These are phyloP conservation scores for Epichloe hybrida DNA, from an alignment of 2,329 filamentous ascomycete genomes.

Conservation along the genomic window DNA sequence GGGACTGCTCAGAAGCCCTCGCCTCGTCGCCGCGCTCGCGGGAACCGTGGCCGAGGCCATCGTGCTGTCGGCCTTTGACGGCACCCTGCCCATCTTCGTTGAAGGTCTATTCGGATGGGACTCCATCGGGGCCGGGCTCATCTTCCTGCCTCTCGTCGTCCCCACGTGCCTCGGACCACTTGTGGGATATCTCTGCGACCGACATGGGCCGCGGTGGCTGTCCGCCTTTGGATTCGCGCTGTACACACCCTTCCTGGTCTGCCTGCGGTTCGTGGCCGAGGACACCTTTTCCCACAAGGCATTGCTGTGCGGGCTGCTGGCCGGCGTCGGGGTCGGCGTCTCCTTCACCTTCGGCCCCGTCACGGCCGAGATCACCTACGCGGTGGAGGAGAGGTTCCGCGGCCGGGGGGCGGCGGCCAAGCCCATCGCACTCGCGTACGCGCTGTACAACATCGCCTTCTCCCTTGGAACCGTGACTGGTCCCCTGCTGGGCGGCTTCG, in stretches of 20 bases:
- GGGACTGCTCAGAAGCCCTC: constrained; percentile 16
- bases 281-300: constrained; percentile 17
- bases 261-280: constrained; percentile 19
- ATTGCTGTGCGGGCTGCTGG: constrained; percentile 19
- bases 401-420: constrained; percentile 2
- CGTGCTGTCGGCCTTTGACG: constrained; percentile 20
- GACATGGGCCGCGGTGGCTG: constrained; percentile 22
- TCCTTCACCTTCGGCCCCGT: constrained; percentile 20
- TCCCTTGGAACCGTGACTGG: constrained; percentile 19
- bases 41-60: constrained; percentile 21
- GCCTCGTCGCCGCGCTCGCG: constrained; percentile 20
- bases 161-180: constrained; percentile 19
- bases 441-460: constrained; percentile 23
- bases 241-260: constrained; percentile 20
- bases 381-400: constrained; percentile 12
- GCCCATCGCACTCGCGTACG: constrained; percentile 22
- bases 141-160: constrained; percentile 21
- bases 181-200: constrained; percentile 18
- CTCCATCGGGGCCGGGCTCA: constrained; percentile 19
- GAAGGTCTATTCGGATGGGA: constrained; percentile 18
- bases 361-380: constrained; percentile 24
- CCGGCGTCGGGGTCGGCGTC: constrained; percentile 17
- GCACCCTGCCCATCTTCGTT: constrained; percentile 20
- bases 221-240: constrained; percentile 19
- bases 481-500: constrained; percentile 21